Conservation (phyloP, 306 rosid species). For the Gynostemma pentaphyllum region DNA sequence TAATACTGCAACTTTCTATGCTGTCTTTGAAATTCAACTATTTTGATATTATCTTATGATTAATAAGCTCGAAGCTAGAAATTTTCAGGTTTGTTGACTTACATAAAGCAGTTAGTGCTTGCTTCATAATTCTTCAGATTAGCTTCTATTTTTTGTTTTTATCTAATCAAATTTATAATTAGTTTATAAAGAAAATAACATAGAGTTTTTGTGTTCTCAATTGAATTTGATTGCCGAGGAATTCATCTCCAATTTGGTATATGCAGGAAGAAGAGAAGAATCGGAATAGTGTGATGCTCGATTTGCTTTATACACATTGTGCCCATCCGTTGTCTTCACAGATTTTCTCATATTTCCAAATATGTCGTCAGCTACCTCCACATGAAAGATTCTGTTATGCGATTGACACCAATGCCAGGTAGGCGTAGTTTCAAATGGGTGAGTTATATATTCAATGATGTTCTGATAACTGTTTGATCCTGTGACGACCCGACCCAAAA, state of each 20-base stretch:
- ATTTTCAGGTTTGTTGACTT: background rate
- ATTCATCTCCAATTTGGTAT: slow-evolving; percentile 20
- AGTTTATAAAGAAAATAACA: background rate
- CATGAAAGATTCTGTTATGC: slow-evolving; percentile 18
- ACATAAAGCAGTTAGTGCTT: background rate
- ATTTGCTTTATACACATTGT: slow-evolving; percentile 61
- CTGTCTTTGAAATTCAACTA: background rate
- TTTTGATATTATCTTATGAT: background rate
- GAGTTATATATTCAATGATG: background rate
- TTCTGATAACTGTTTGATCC: background rate
- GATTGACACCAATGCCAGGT: slow-evolving; percentile 61
- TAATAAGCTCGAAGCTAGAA: slow-evolving; percentile 1
- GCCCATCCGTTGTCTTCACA: slow-evolving; percentile 55
- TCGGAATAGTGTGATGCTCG: slow-evolving; percentile 67
- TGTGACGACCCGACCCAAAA: no score
- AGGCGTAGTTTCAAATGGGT: slow-evolving; percentile 22
- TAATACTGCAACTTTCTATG: background rate
- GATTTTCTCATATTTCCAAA: slow-evolving; percentile 31
- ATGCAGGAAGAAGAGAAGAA: slow-evolving; percentile 68
- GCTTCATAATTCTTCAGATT: background rate
- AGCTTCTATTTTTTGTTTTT: background rate
- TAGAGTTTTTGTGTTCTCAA: background rate
- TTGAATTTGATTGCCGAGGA: background rate
- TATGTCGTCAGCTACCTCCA: slow-evolving; percentile 25
- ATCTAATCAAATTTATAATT: background rate